Evolutionary conservation across 352 stramenopile genomes (phyloP), one percentile per base, ranked within the genome.

Genomic region (Globisporangium nagaii): DNA sequence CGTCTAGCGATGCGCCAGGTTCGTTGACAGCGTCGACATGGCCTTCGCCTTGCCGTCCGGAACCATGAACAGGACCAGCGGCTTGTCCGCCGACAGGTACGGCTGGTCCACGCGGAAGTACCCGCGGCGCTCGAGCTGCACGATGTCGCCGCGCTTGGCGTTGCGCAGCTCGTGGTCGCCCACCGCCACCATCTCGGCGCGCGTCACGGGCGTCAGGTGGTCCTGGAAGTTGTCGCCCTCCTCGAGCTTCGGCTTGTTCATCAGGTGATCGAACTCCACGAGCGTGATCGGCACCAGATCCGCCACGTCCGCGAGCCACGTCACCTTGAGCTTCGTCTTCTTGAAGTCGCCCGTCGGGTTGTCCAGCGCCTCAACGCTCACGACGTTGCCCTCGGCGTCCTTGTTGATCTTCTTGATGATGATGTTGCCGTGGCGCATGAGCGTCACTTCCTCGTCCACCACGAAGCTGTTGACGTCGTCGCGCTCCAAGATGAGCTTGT

Each of bases 231-330:
- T 88, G 62, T 99, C 97, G 32, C 88, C 92, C 48, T 99, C 97
- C 68, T 99, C 97, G 27, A 99, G 81, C 70, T 98, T 99, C 31
- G 97, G 85, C 81, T 99, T 99, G 31, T 88, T 97, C 15, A 99
- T 92, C 45, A 99, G 72, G 73, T 99, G 95, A 68, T 99, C 97
- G 68, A 99, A 99, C 76, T 99, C 97, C 37, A 97, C 91, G 8
- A 99, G 72, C 60, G 84, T 81, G 13, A 95, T 81, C 27, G 87
- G 83, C 47, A 96, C 86, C 20, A 96, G 72, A 48, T 97, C 88
- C 19, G 84, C 73, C 44, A 92, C 79, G 54, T 96, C 79, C 9
- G 92, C 88, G 47, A 99, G 82, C 96, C 96, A 99, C 41, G 88
- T 97, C 27, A 99, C 68, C 70, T 98, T 98, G 49, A 98, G 74